Evolutionary conservation across 768 basidiomycete genomes (phyloP), one percentile per base, ranked within the genome.

Genomic region (Cubamyces lactineus): DNA sequence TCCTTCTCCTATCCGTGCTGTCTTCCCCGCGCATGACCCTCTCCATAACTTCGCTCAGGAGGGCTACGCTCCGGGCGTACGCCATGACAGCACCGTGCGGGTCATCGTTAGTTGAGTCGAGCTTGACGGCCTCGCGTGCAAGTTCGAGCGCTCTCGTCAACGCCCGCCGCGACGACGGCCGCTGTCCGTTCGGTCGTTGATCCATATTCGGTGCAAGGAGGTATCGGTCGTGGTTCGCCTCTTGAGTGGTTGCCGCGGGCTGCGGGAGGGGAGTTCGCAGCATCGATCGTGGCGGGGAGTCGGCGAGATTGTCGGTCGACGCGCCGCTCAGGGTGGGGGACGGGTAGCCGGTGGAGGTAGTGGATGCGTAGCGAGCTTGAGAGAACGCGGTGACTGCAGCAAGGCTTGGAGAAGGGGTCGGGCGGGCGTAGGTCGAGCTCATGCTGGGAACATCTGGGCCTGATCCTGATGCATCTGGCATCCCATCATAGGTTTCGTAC

Each of bases 21-120:
- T 93, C 90, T 74, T 95, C 94, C 4, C 92, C 92, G 70, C 87
- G 82, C 74, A 90, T 82, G 1, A 96, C 94, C 42, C 93, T 80
- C 68, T 92, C 91, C 94, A 96, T 96, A 54, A 96, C 94, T 73
- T 94, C 91, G 68, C 88, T 91, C 28, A 96, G 80, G 26, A 96
- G 80, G 45, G 89, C 85, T 43, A 96, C 94, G 69, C 91, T 92
- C 73, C 86, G 88, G 13, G 86, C 88, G 72, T 96, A 96, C 0
- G 94, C 94, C 50, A 86, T 78, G n/a, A 96, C 91, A 2, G 94
- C 94, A 40, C 87, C 91, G 67, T 91, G 84, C 16, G 93, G 92
- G 67, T 94, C 90, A 72, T 95, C 91, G 64, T 93, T 94, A 16
- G 87, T 90, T 5, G 89, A 85, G 71, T 96, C 94, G 39, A 95